Evolutionary conservation across 179 eudicot species (phyloP), one percentile per base, ranked within the genome.

Genomic region (Drosera spatulata): DNA sequence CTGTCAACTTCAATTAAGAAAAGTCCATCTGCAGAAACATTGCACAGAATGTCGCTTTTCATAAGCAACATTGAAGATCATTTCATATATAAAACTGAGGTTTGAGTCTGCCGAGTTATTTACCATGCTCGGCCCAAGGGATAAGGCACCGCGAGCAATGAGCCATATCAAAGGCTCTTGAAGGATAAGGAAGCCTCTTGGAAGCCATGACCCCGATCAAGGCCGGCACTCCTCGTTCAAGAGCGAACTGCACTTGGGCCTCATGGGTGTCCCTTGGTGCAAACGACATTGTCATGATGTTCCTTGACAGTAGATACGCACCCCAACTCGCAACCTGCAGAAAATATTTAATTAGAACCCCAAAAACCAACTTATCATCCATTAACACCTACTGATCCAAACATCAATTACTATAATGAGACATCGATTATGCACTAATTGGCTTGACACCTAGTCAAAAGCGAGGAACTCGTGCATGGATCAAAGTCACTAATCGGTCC

Each of bases 111-210:
- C 7, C 39, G 50, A 2, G 43, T 56, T 55, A 56, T 60, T 65
- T 84, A 87, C 97, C 97, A 58, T 75, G 61, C 70, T 79, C 76
- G 45, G 76, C 81, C 97, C 97, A 90, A 4, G 95, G 97, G 62
- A 90, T 87, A 70, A 89, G 87, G 65, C 97, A 89, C 50, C 97
- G 95, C 42, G 97, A 89, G 66, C 97, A 89, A 74, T 90, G 33
- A 22, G 33, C 33, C 33, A 22, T 22, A 22, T 22, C 33, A 22
- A 22, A 22, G 33, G 33, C 33, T 63, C 93, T 77, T 0, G 97
- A 85, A 0, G 97, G 97, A 71, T 84, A 90, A 45, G 97, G 97
- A 39, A 90, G 87, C 58, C 95, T 69, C 59, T 78, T 82, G 44
- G 97, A 74, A 39, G 89, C 82, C 4, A 90, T 59, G 49, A 87